Evolutionary conservation across 2,329 filamentous ascomycete genomes (phyloP), one percentile per base, ranked within the genome.

Genomic region (Pseudogymnoascus sp.): DNA sequence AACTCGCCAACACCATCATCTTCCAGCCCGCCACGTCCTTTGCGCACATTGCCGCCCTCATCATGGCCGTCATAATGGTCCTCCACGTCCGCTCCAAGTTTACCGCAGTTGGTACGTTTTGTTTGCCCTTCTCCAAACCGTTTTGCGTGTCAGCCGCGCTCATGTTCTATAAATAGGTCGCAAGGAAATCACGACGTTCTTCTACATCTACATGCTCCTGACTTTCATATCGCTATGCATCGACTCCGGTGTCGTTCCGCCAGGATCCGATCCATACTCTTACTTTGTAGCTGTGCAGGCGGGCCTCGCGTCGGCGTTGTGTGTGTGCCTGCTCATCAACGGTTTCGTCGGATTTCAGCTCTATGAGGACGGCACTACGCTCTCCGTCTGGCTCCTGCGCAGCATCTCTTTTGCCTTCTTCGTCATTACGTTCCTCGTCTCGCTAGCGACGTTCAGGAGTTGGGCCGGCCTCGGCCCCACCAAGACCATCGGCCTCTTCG

Each of bases 331-430:
- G 61, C 78, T 97, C 68, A 92, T 99, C 79, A 97, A 97, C 74
- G 94, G 94, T 43, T 99, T 99, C 71, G 93, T 99, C 60, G 94
- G 94, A 35, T 99, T 99, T 75, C 94, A 97, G 75, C 80, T 99
- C 11, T 99, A 99, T 74, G 94, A 99, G 75, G 94, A 99, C 70
- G 94, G 94, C 58, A 99, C 94, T 1, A 87, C 88, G 1, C 78
- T 97, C 39, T 97, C 92, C 0, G 87, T 99, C 43, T 99, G 94
- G 94, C 85, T 97, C 68, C 78, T 99, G 64, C 87, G 93, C 60
- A 76, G 90, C 30, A 86, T 84, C 71, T 96, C 90, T 1, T 75
- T 88, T 14, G 83, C 80, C 65, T 93, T 95, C 77, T 97, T 97
- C 76, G 78, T 88, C 65, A 85, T 99, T 69, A 89, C 88, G 57